Base-by-base conservation (phyloP, 2,329 filamentous ascomycete genomes). In the Diplodia intermedia region DNA sequence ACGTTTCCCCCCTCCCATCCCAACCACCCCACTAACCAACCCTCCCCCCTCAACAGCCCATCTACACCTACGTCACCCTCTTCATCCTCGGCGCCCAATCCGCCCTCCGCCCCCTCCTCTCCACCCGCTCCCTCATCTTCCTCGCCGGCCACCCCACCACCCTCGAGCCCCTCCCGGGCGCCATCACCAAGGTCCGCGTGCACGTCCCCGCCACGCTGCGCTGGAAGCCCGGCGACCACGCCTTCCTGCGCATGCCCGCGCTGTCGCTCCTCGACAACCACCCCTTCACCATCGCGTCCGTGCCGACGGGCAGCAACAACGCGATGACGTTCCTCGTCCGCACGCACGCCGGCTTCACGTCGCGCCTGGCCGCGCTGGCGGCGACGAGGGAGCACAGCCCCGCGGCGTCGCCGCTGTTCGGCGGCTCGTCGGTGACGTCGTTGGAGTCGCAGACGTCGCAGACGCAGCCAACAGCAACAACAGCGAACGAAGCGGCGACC, bases 171-270 rank as follows among this genome's bases (percentile, higher is more conserved):
- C 68, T 74, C 3, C 71, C 70, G 5, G 73, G 71, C 2, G 69
- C 72, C 43, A 72, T 75, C 50, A 72, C 69, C n/a, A 61, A 69
- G 23, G 60, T 78, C 4, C 65, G 69, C 15, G 66, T 77, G 12
- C 14, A 66, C 1, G 71, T 73, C 29, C 72, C 72, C 4, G 63
- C 38, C 12, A 62, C 62, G 2, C 68, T 74, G 3, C 70, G 31
- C 9, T 76, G 74, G 70, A 70, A 63, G 83, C 69, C 87, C 85
- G 77, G 89, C 86, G 82, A 90, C 85, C 75, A 90, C 88, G 87
- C 88, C 85, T 73, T 73, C 67, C 53, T 78, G 14, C 72, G 75
- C 26, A 72, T 78, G 23, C 74, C 73, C 6, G 26, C 56, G 15
- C 49, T 78, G 14, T 67, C 62, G 11, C 4, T 50, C 12, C 47